Evolutionary conservation across 441 rosid genomes (phyloP).

Genomic region (Brassica balearica): DNA sequence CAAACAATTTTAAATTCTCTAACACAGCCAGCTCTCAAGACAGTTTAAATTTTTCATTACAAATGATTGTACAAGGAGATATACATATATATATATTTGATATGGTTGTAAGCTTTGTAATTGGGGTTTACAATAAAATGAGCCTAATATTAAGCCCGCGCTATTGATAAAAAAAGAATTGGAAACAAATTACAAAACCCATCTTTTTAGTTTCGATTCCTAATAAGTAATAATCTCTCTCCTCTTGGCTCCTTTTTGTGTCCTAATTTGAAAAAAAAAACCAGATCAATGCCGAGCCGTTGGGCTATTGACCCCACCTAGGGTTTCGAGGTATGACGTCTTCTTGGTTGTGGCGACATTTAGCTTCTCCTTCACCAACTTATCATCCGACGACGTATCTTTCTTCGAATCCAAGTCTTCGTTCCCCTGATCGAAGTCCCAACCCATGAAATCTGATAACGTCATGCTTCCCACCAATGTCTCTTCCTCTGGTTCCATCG

Average conservation of each 20-base stretch:
- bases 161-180: too few relatives aligned
- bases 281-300: constrained; percentile 71
- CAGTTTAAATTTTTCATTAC: too few relatives aligned
- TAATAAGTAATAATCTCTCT: too few relatives aligned
- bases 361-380: constrained; percentile 33
- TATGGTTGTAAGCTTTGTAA: constrained; percentile 19
- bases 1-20: background rate
- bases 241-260: too few relatives aligned
- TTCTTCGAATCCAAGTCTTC: constrained; percentile 48
- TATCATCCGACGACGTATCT: constrained; percentile 35
- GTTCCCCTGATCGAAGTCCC: constrained; percentile 59
- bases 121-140: constrained; percentile 8
- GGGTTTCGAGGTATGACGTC: constrained; percentile 74
- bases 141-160: constrained; percentile 14
- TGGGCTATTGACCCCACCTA: constrained; percentile 82
- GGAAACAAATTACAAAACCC: too few relatives aligned
- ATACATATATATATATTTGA: too few relatives aligned
- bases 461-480: constrained; percentile 52
- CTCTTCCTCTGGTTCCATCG: constrained; percentile 50
- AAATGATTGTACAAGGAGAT: too few relatives aligned
- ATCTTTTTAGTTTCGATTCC: too few relatives aligned
- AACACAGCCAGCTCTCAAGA: background rate
- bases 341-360: constrained; percentile 56
- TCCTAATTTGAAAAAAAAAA: background rate
- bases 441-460: constrained; percentile 85